phyloP scores from a whole-genome alignment of 2,329 filamentous ascomycete genomes.

The Lasiodiplodia hormozganensis region DNA sequence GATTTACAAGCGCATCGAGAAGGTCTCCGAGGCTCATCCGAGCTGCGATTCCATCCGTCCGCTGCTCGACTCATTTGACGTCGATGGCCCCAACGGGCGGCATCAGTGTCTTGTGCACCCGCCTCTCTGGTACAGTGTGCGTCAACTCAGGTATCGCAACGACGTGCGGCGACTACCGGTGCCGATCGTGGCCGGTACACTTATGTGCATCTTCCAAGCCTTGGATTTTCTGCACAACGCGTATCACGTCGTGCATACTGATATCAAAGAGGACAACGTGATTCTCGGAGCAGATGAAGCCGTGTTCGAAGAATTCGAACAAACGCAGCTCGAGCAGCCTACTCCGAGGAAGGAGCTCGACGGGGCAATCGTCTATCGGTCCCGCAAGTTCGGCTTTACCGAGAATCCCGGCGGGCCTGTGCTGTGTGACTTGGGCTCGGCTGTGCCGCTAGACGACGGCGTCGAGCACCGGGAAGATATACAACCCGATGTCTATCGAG shows the following conservation, averaged over 20 bases:
- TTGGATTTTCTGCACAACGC: constrained; percentile 53
- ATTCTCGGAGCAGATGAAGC: constrained; percentile 45
- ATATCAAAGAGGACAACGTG: constrained; percentile 55
- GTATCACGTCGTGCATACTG: constrained; percentile 54
- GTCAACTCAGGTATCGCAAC: background rate
- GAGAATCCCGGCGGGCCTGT: constrained; percentile 42
- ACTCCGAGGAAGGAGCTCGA: constrained; percentile 47
- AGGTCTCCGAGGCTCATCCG: background rate
- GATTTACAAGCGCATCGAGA: constrained; percentile 14
- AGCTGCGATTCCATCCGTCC: constrained; percentile 3
- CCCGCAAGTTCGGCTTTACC: constrained; percentile 44
- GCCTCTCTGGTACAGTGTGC: constrained; percentile 22
- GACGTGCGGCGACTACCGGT: constrained; percentile 12
- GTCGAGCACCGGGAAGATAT: constrained; percentile 38
- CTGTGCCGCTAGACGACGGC: constrained; percentile 38
- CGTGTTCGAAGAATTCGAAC: constrained; percentile 45
- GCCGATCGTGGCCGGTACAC: constrained; percentile 17
- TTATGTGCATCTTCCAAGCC: constrained; percentile 49
- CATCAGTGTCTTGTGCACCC: constrained; percentile 16
- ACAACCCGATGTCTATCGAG: constrained; percentile 47
- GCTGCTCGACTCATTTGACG: constrained; percentile 14
- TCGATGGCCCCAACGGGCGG: constrained; percentile 10
- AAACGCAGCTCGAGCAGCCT: constrained; percentile 46
- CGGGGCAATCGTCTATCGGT: constrained; percentile 44
- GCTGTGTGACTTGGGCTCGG: constrained; percentile 43